phyloP scores from a whole-genome alignment of 441 rosid genomes.

The Macaranga tanarius region DNA sequence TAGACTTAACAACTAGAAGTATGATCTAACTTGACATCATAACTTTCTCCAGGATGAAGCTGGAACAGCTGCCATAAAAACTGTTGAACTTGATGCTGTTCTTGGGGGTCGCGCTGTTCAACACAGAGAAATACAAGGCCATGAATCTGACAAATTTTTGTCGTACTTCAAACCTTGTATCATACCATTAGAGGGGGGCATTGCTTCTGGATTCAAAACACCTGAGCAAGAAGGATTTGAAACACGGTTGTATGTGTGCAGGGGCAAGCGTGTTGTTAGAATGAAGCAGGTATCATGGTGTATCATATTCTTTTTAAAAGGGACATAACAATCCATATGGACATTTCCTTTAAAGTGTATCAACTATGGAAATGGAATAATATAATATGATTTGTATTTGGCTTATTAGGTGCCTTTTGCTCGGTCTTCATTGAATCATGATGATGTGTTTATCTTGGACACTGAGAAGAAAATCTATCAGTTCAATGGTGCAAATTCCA shows the following conservation, averaged over 20 bases:
- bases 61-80: slow-evolving; percentile 96
- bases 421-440: slow-evolving; percentile 93
- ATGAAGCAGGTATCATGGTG: slow-evolving; percentile 85
- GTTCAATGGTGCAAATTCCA: slow-evolving; percentile 97
- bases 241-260: slow-evolving; percentile 84
- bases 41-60: slow-evolving; percentile 72
- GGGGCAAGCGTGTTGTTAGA: slow-evolving; percentile 82
- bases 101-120: slow-evolving; percentile 99
- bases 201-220: slow-evolving; percentile 88
- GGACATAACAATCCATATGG: slow-evolving; percentile 20
- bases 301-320: slow-evolving; percentile 22
- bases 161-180: slow-evolving; percentile 97
- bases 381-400: slow-evolving; percentile 24
- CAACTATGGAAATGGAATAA: slow-evolving; percentile 15
- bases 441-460: slow-evolving; percentile 96
- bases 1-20: slow-evolving; percentile 4
- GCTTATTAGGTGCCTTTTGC: slow-evolving; percentile 80
- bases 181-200: slow-evolving; percentile 94
- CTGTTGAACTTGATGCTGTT: slow-evolving; percentile 91
- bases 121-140: slow-evolving; percentile 95
- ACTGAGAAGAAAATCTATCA: slow-evolving; percentile 80
- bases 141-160: slow-evolving; percentile 94
- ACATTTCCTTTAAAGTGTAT: slow-evolving; percentile 19
- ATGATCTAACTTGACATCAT: slow-evolving; percentile 10
- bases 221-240: slow-evolving; percentile 87